Evolutionary conservation across 2,329 filamentous ascomycete species (phyloP).

Genomic region (Akanthomyces muscarius): DNA sequence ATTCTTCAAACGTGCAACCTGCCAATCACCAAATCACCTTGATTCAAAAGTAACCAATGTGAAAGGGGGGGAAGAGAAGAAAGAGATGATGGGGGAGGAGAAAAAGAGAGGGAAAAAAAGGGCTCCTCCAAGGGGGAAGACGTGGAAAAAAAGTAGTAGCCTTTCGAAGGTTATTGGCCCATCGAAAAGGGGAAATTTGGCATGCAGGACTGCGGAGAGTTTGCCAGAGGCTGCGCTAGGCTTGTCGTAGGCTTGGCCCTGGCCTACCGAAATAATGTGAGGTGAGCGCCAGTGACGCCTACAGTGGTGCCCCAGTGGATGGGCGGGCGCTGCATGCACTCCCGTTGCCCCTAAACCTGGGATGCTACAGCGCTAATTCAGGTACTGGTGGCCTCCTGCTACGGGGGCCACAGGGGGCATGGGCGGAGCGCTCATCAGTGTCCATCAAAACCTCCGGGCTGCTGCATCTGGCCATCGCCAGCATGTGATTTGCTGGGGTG

Average conservation of each 20-base stretch:
- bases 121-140: conserved; percentile 13
- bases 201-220: conserved; percentile 19
- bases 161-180: conserved; percentile 10
- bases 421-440: background rate
- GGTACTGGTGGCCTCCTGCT: background rate
- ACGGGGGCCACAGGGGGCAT: background rate
- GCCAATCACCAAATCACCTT: conserved; percentile 8
- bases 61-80: background rate
- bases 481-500: conserved; percentile 33
- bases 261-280: no score
- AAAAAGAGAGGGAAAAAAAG: conserved; percentile 21
- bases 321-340: background rate
- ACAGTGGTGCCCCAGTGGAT: background rate
- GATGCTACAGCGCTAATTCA: background rate
- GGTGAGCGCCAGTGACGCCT: conserved; percentile 1
- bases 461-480: conserved; percentile 7
- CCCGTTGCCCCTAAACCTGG: background rate
- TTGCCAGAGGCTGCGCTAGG: background rate
- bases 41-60: background rate
- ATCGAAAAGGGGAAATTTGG: conserved; percentile 37
- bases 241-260: no score
- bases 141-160: conserved; percentile 12
- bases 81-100: conserved; percentile 29
- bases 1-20: background rate
- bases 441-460: background rate